These are phyloP conservation scores for Russula vinacea DNA, from an alignment of 768 basidiomycete genomes.

Conservation along the genomic window DNA sequence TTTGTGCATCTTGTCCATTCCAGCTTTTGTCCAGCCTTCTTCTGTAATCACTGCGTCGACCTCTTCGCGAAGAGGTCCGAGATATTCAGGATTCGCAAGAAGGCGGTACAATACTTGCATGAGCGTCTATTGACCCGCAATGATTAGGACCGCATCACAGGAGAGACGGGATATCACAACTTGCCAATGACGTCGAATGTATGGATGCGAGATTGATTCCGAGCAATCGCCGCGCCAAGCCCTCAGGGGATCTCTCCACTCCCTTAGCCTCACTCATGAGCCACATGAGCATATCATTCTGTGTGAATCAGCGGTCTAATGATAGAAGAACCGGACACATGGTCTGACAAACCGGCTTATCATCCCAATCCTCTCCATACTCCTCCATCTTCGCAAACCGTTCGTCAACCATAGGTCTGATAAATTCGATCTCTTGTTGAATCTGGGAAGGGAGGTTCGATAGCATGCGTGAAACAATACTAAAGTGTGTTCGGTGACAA, in stretches of 20 bases:
- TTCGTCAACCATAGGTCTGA: constrained; percentile 9
- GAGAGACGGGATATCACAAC: background rate
- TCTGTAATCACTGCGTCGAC: constrained; percentile 26
- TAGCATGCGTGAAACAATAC: background rate
- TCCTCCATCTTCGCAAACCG: constrained; percentile 10
- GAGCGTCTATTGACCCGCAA: constrained; percentile 4
- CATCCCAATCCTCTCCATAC: background rate
- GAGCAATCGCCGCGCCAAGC: constrained; percentile 37
- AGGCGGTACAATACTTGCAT: constrained; percentile 29
- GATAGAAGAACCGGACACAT: background rate
- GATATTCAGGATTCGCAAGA: constrained; percentile 31
- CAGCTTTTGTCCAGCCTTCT: constrained; percentile 10
- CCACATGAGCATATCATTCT: constrained; percentile 45
- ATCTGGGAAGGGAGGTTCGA: background rate
- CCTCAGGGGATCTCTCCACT: constrained; percentile 35
- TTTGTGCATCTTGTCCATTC: constrained; percentile 32
- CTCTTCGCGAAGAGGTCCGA: constrained; percentile 32
- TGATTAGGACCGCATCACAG: background rate
- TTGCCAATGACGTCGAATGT: constrained; percentile 39
- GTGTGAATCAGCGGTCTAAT: background rate
- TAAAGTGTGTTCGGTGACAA: background rate
- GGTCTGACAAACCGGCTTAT: constrained; percentile 2
- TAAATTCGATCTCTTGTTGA: constrained; percentile 4
- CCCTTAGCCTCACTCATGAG: constrained; percentile 39
- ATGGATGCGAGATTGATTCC: constrained; percentile 41